Evolutionary conservation across 768 basidiomycete genomes (phyloP).

Genomic region (Psilocybe sp.): DNA sequence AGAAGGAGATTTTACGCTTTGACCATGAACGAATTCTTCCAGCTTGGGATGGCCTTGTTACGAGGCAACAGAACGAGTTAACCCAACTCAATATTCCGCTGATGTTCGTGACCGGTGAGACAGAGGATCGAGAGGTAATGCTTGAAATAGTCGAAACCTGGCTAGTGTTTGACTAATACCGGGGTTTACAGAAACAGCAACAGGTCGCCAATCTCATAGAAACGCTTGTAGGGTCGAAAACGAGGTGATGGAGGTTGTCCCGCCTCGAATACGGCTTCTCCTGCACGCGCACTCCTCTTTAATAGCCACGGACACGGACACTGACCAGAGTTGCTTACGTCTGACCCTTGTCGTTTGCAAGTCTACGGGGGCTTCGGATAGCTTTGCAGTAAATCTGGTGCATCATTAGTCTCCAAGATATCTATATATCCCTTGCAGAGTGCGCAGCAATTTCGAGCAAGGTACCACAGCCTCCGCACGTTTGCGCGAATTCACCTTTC

Average conservation of each 20-base stretch:
- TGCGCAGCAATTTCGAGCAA: too few species aligned
- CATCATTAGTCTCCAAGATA: too few species aligned
- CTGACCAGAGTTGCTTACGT: too few species aligned
- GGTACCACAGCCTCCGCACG: too few species aligned
- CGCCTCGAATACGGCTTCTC: too few species aligned
- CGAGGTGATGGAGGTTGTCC: background rate
- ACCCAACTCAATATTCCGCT: conserved; percentile 62
- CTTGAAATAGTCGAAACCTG: background rate
- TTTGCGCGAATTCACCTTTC: too few species aligned
- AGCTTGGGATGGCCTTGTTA: conserved; percentile 75
- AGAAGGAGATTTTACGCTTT: conserved; percentile 63
- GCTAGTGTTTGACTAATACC: background rate
- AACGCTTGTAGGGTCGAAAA: conserved; percentile 38
- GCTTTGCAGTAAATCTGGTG: too few species aligned
- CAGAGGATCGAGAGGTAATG: conserved; percentile 53
- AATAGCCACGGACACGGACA: too few species aligned
- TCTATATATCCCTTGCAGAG: too few species aligned
- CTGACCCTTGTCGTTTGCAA: too few species aligned
- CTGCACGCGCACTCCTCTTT: too few species aligned
- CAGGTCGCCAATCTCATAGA: conserved; percentile 68
- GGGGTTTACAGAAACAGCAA: conserved; percentile 55
- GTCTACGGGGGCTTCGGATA: too few species aligned
- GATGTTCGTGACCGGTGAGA: conserved; percentile 59
- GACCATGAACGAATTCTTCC: conserved; percentile 66
- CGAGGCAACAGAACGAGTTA: conserved; percentile 66